Evolutionary conservation across 75 land plant species (phyloP).

Genomic region (Cryptomeria japonica): DNA sequence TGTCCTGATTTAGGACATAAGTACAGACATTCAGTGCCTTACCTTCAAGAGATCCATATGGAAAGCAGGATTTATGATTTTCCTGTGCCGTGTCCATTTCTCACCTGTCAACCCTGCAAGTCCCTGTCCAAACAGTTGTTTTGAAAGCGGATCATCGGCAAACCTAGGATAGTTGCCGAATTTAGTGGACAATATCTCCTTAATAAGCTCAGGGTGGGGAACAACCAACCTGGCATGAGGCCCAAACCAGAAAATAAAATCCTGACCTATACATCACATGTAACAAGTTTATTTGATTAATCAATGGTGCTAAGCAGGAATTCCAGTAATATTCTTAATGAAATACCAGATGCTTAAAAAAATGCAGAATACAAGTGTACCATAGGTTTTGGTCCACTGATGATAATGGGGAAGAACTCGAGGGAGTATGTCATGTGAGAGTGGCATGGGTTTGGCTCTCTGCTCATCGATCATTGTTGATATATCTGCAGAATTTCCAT

Average conservation of each 20-base stretch:
- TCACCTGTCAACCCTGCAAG: slow-evolving; percentile 21
- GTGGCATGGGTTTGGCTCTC: background rate
- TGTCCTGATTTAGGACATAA: background rate
- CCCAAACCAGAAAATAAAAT: slow-evolving; percentile 51
- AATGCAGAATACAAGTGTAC: background rate
- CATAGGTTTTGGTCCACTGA: slow-evolving; percentile 7
- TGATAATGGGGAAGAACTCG: slow-evolving; percentile 12
- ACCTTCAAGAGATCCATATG: slow-evolving; percentile 51
- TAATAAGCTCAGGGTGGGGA: slow-evolving; percentile 35
- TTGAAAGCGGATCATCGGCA: slow-evolving; percentile 12
- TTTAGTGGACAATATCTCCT: slow-evolving; percentile 32
- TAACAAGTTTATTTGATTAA: background rate
- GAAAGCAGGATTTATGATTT: slow-evolving; percentile 40
- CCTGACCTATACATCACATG: slow-evolving; percentile 23
- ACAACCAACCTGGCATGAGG: slow-evolving; percentile 37
- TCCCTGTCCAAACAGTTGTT: slow-evolving; percentile 35
- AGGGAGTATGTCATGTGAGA: slow-evolving; percentile 16
- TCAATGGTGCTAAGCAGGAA: background rate
- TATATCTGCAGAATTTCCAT: background rate
- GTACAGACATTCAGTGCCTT: background rate
- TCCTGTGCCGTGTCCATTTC: slow-evolving; percentile 38
- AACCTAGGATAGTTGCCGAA: slow-evolving; percentile 11
- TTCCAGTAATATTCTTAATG: background rate
- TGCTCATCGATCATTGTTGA: background rate
- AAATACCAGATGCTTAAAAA: background rate